Evolutionary conservation across 2,329 filamentous ascomycete species (phyloP).

Genomic region (Alternaria ethzedia): DNA sequence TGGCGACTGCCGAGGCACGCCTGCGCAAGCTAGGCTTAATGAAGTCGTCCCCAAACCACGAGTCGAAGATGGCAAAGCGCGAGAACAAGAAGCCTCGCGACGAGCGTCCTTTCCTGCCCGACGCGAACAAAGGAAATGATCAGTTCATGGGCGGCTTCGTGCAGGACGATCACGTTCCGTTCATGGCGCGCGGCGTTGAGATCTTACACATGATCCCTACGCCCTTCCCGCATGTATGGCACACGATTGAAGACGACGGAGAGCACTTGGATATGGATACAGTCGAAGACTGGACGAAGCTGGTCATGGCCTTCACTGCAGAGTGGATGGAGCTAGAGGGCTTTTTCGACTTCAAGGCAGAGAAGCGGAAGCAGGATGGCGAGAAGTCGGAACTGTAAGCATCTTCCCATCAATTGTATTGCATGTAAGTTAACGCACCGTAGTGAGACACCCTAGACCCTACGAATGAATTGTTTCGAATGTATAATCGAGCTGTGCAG

Average conservation of each 20-base stretch:
- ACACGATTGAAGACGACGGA: constrained; percentile 82
- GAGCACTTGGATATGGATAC: constrained; percentile 83
- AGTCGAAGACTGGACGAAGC: constrained; percentile 85
- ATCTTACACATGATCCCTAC: constrained; percentile 89
- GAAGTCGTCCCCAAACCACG: constrained; percentile 65
- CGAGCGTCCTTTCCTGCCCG: constrained; percentile 63
- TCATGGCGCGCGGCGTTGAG: constrained; percentile 85
- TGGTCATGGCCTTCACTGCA: constrained; percentile 82
- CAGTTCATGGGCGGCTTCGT: constrained; percentile 64
- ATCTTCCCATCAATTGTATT: constrained; percentile 16
- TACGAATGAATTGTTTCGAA: constrained; percentile 6
- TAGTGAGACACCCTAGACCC: constrained; percentile 42
- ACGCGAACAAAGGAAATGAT: constrained; percentile 60
- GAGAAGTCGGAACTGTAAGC: constrained; percentile 49
- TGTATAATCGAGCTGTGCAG: neutral
- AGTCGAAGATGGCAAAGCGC: constrained; percentile 47
- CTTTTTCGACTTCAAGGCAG: constrained; percentile 36
- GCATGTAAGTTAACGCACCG: constrained; percentile 25
- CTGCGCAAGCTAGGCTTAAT: constrained; percentile 72
- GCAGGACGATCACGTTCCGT: constrained; percentile 92
- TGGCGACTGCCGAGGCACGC: constrained; percentile 77
- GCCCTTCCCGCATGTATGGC: constrained; percentile 87
- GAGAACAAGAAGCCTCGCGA: constrained; percentile 37
- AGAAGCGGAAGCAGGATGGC: constrained; percentile 18
- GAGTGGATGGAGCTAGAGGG: constrained; percentile 82